Conservation (phyloP, 2,329 filamentous ascomycete genomes). For the Trichoderma koningii region DNA sequence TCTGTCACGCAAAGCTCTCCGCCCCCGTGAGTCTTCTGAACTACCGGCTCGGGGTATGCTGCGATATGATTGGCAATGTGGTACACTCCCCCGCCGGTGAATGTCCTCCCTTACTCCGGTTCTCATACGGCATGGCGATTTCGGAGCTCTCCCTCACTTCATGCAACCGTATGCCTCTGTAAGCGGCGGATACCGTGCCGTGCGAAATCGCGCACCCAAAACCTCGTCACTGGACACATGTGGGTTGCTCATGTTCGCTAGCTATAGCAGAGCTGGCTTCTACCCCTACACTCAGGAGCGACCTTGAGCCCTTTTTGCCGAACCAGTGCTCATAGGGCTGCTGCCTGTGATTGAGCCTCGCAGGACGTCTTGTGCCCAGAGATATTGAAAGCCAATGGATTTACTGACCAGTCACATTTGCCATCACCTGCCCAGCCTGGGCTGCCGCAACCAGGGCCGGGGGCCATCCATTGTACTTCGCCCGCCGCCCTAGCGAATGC, state of each 20-base stretch:
- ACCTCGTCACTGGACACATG: constrained; percentile 1
- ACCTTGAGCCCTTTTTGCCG: background rate
- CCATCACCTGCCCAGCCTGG: background rate
- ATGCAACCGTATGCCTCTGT: background rate
- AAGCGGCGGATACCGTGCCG: background rate
- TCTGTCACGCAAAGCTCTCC: background rate
- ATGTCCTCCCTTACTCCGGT: constrained; percentile 5
- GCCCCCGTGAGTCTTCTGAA: background rate
- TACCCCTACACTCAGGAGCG: background rate
- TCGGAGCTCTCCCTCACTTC: background rate
- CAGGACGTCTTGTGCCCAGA: background rate
- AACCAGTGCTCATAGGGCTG: background rate
- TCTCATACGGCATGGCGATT: background rate
- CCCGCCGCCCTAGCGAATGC: background rate
- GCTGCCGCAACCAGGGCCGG: background rate
- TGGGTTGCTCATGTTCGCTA: background rate
- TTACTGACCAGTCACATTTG: constrained; percentile 1
- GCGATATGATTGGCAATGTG: constrained; percentile 1
- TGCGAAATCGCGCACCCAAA: background rate
- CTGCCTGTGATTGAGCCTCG: background rate
- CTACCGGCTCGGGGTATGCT: background rate
- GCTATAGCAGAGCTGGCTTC: background rate
- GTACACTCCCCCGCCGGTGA: constrained; percentile 8
- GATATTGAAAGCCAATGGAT: background rate
- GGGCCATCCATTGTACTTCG: background rate